Conservation (phyloP, 179 eudicot species). For the Dionaea muscipula region DNA sequence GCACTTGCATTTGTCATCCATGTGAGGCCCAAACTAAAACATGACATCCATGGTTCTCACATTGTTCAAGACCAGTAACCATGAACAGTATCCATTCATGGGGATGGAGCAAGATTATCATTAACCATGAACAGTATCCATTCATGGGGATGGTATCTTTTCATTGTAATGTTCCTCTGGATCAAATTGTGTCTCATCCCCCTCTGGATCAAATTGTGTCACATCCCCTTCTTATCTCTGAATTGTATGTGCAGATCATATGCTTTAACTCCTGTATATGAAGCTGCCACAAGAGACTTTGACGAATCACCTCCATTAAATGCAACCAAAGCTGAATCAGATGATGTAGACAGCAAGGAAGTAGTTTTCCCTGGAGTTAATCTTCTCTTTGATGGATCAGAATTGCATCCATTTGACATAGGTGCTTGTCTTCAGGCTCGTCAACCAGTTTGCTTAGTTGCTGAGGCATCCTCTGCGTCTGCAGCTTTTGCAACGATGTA, state of each 20-base stretch:
- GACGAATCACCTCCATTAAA: slow-evolving; percentile 41
- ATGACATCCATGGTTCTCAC: too few relatives aligned
- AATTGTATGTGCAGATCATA: slow-evolving; percentile 53
- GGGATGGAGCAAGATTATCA: too few relatives aligned
- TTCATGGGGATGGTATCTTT: too few relatives aligned
- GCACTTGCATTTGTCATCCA: too few relatives aligned
- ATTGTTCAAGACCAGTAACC: too few relatives aligned
- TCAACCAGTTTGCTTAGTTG: slow-evolving; percentile 68
- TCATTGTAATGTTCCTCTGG: background rate
- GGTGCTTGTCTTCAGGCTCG: slow-evolving; percentile 97
- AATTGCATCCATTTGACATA: slow-evolving; percentile 72
- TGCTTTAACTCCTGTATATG: slow-evolving; percentile 62
- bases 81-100: too few relatives aligned
- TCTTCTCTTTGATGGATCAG: slow-evolving; percentile 85
- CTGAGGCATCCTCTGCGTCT: slow-evolving; percentile 81
- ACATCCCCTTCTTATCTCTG: background rate
- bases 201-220: background rate
- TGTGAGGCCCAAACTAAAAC: too few relatives aligned
- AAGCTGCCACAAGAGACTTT: slow-evolving; percentile 49
- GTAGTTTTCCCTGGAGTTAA: slow-evolving; percentile 78
- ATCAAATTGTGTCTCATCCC: background rate
- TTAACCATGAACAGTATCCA: too few relatives aligned
- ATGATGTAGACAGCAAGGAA: slow-evolving; percentile 67
- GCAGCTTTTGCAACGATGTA: slow-evolving; percentile 44
- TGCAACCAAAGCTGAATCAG: slow-evolving; percentile 46